Base-by-base conservation (phyloP, 805 yeast species). In the Kuraishia ogatae region DNA sequence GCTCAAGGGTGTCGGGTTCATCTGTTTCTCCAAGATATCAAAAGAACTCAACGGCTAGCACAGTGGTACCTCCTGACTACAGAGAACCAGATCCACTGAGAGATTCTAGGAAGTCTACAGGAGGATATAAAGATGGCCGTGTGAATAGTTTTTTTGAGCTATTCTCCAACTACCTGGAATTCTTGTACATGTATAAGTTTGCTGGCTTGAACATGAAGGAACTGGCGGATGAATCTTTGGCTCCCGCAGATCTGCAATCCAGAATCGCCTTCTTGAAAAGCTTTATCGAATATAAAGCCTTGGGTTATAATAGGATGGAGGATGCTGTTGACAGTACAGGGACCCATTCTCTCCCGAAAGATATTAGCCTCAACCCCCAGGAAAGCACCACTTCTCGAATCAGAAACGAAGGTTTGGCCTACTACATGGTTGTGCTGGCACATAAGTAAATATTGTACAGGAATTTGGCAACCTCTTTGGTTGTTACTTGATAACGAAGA, bases 211-310 rank as follows among this genome's bases (percentile, higher is more conserved):
- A 57, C 46, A 24, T 50, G 4, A 21, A 21, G n/a, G 47, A 50
- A 35, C 17, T 52, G 29, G 26, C 52, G 10, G 20, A 47, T 2
- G 48, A 51, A 19, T 17, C 21, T 13, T 8, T 29, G 19, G 52
- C 52, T 5, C n/a, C 48, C 39, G 51, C 20, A 23, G 35, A 47
- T 19, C 43, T 54, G 50, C 24, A 8, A n/a, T 11, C 29, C 48
- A 2, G 64, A 62, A 22, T 66, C 5, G 54, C 59, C 3, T 52
- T 69, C 35, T 56, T 64, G 28, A 65, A 64, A 49, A 55, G 66
- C n/a, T 68, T 68, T 56, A 57, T 69, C 28, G 70, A 67, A 53
- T 69, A 69, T 57, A 67, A 68, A 55, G 50, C 49, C 20, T 20
- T 49, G 23, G 52, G 39, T 22, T 28, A 29, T 7, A 53, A 52